Base-by-base conservation (phyloP, 2,329 filamentous ascomycete genomes). In the Diaporthe vexans region DNA sequence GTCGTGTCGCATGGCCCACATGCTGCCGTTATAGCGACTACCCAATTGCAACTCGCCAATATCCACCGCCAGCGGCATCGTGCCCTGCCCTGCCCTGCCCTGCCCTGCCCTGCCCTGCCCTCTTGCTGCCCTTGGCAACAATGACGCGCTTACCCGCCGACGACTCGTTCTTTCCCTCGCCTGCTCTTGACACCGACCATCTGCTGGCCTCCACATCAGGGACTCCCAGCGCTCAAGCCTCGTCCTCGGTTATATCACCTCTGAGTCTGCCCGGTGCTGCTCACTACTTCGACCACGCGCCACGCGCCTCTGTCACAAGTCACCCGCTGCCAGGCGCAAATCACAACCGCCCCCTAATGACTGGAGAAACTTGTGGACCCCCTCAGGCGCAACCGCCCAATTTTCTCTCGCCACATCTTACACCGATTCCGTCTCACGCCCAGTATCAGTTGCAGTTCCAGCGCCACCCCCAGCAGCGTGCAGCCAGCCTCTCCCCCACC, bases 141-240 rank as follows among this genome's bases (percentile, higher is more conserved):
- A 86, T 87, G 85, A 81, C 82, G 76, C 86, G 82, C 76, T 74
- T 85, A 46, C 81, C 83, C 46, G 80, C 83, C 74, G 84, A 68
- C 63, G 63, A 87, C 76, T 84, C 85, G 37, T 86, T 86, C 78
- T 79, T 85, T 78, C 84, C 85, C 15, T 82, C 82, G 61, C 83
- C 83, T 76, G 81, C 80, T 69, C 78, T 81, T 75, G 84, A 85
- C 63, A 80, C 79, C 77, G 81, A 72, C 70, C 70, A 56, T 24
- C 57, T 68, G 46, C 48, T 68, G 63, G 81, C 54, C 78, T 77
- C 35, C 77, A 80, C 35, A 8, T 75, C 73, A 73, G 72, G 76
- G 70, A 72, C 81, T 37, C 79, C 80, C 74, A 78, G 78, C 75
- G 80, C 72, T n/a, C 24, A 81, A 48, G 77, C 81, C 57, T 77